Conservation (phyloP, 805 yeast genomes). For the Saccharomyces paradoxus region DNA sequence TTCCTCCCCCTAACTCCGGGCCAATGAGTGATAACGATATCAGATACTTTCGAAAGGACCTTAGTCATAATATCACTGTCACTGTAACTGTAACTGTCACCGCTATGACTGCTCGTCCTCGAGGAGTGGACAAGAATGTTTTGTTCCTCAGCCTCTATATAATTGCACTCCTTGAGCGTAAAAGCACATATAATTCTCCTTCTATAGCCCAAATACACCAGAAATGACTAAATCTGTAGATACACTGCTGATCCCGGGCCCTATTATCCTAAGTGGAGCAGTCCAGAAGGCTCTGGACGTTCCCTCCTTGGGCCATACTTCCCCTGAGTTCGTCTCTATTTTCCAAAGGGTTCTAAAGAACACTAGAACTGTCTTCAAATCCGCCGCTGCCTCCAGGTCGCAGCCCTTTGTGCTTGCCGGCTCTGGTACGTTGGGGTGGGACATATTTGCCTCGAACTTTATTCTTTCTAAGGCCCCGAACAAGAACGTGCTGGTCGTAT, state of each 20-base stretch:
- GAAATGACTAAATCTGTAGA: slow-evolving; percentile 2
- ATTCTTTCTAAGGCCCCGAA: slow-evolving; percentile 36
- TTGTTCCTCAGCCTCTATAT: background rate
- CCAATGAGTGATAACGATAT: background rate
- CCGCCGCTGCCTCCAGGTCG: slow-evolving; percentile 43
- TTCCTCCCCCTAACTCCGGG: background rate
- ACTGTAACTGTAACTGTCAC: background rate
- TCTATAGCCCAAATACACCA: background rate
- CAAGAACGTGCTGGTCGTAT: slow-evolving; percentile 71
- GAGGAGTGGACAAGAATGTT: background rate
- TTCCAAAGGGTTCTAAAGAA: slow-evolving; percentile 62
- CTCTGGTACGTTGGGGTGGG: slow-evolving; percentile 95
- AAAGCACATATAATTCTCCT: background rate
- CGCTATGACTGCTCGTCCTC: background rate
- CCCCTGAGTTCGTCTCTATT: slow-evolving; percentile 69
- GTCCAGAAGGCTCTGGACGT: slow-evolving; percentile 75
- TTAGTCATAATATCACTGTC: background rate
- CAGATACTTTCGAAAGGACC: background rate
- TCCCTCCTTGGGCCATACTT: slow-evolving; percentile 84
- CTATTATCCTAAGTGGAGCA: slow-evolving; percentile 71
- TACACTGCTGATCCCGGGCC: slow-evolving; percentile 70
- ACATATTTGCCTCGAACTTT: slow-evolving; percentile 72
- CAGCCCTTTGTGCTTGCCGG: slow-evolving; percentile 83
- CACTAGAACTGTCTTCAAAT: slow-evolving; percentile 64
- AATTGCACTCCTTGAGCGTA: background rate